Evolutionary conservation across 2,329 filamentous ascomycete species (phyloP).

Genomic region (Pseudogymnoascus sp.): DNA sequence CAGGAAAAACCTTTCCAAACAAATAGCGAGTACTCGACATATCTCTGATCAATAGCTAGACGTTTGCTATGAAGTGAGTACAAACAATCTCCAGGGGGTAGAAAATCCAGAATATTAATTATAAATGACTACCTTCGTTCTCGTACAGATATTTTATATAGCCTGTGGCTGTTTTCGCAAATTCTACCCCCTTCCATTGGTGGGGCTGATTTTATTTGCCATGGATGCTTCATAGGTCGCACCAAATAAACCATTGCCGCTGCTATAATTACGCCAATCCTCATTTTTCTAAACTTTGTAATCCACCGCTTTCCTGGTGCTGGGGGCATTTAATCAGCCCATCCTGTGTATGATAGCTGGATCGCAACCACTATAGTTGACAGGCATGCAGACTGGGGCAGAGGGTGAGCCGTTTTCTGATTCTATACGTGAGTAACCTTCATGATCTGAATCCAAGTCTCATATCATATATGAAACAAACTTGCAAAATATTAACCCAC

Average conservation of each 20-base stretch:
- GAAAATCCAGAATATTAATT: not conserved
- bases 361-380: not conserved
- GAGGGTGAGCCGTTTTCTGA: not conserved
- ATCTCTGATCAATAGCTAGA: not conserved
- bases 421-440: not conserved
- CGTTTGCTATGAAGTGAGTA: not conserved
- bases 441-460: not conserved
- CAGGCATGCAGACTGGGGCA: not conserved
- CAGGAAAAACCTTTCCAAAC: not conserved
- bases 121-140: not conserved
- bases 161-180: not conserved
- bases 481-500: not conserved
- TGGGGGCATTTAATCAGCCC: not conserved
- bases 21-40: not conserved
- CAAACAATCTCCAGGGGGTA: not conserved
- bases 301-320: not conserved
- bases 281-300: not conserved
- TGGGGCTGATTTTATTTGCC: not conserved
- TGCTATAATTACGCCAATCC: not conserved
- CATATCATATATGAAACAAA: not conserved
- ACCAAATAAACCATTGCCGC: not conserved
- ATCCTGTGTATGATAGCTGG: not conserved
- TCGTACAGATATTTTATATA: not conserved
- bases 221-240: not conserved
- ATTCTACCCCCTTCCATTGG: not conserved